Evolutionary conservation across 306 rosid species (phyloP).

Genomic region (Dryas drummondii): DNA sequence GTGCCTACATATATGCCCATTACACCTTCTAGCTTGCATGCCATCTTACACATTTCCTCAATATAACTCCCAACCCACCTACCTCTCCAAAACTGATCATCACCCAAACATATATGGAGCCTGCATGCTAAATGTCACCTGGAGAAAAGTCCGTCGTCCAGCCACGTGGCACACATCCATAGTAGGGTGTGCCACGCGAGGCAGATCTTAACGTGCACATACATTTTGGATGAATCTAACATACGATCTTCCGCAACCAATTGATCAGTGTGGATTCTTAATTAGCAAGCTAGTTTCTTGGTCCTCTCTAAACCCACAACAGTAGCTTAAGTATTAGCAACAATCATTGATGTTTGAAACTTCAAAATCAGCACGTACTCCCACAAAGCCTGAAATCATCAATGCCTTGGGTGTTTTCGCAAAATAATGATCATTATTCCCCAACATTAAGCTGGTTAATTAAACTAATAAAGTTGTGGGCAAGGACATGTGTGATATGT

Average conservation of each 20-base stretch:
- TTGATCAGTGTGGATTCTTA: no score
- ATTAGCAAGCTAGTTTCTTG: no score
- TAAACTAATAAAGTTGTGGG: constrained; percentile 7
- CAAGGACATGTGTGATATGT: constrained; percentile 1
- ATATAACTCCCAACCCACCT: no score
- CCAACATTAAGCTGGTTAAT: not conserved
- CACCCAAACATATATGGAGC: no score
- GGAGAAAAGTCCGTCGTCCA: not conserved
- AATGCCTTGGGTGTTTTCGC: not conserved
- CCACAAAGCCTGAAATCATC: not conserved
- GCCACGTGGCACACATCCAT: not conserved
- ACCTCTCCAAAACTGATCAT: no score
- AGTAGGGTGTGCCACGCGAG: not conserved
- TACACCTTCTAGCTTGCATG: no score
- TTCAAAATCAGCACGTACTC: not conserved
- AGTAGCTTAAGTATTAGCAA: no score
- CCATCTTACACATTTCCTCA: no score
- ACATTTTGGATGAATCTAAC: no score
- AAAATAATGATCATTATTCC: not conserved
- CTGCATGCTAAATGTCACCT: not conserved
- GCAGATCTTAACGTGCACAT: no score
- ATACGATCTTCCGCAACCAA: no score
- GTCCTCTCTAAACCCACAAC: not conserved
- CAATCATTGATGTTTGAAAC: not conserved
- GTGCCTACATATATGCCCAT: no score